Percentiles rank a stretch among this genome's conserved stretches.
Evolutionary conservation across 257 asterid genomes (phyloP).

Genomic region (Petunia secreta): DNA sequence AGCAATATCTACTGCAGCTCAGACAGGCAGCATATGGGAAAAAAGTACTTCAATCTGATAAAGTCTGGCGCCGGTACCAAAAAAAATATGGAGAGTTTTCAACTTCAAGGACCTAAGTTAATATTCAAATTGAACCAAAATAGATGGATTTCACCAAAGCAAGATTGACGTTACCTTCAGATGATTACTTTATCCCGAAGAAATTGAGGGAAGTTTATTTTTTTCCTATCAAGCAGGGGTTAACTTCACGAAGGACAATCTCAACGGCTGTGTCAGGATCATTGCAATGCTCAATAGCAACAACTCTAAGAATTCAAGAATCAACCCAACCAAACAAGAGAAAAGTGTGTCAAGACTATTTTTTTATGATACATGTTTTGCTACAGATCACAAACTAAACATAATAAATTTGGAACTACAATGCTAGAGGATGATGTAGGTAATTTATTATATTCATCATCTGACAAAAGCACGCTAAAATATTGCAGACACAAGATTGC

Average conservation of each 20-base stretch:
- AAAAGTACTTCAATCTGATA: not conserved
- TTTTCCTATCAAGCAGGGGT: constrained; percentile 58
- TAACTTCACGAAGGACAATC: constrained; percentile 67
- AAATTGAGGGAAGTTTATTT: constrained; percentile 34
- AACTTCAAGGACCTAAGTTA: not conserved
- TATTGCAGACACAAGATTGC: not conserved
- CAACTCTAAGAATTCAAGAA: constrained; percentile 72
- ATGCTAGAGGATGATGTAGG: too few species aligned
- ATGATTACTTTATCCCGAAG: constrained; percentile 36
- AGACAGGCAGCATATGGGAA: constrained; percentile 27
- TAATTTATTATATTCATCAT: too few species aligned
- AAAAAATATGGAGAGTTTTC: not conserved
- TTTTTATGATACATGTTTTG: not conserved
- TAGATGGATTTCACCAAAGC: not conserved
- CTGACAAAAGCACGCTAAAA: too few species aligned
- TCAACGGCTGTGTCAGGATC: constrained; percentile 70
- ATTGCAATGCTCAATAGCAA: constrained; percentile 74
- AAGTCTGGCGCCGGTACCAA: not conserved
- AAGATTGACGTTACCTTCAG: constrained; percentile 42
- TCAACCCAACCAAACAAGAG: constrained; percentile 55
- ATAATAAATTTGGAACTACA: too few species aligned
- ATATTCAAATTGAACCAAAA: constrained; percentile 1
- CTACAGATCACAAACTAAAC: not conserved
- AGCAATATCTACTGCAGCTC: constrained; percentile 29
- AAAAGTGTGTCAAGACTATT: not conserved